Base-by-base conservation (phyloP, 192 early-diverging fungal species). In the Coemansia sp. region DNA sequence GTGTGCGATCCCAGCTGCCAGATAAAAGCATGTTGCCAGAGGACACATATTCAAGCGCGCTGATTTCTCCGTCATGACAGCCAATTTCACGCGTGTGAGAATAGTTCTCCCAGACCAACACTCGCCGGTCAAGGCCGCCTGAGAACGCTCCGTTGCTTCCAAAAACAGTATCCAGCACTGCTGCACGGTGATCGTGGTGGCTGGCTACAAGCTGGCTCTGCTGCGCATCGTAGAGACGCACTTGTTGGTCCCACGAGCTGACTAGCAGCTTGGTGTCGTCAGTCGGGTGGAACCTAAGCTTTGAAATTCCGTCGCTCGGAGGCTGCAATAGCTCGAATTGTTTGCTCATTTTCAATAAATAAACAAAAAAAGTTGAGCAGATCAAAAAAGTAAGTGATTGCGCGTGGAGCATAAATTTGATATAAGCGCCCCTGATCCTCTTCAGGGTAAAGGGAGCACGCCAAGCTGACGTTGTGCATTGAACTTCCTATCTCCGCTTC, bases 1-100 rank as follows among this genome's bases (percentile, higher is more conserved):
- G 78, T 5, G 90, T 83, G 66, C 89, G 89, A 72, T 99, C 97
- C 97, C 97, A 99, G 50, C 90, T 87, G 47, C 94, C 97, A 14
- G 93, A 88, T 17, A 93, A 68, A n/a, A 94, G 65, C 17, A 86
- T 77, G 70, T 83, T 73, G 57, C 78, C 78, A 20, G 78, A 66
- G 15, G 57, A 69, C 25, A 72, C 83, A 72, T 84, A 90, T 56
- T 84, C 85, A 19, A 95, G 75, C 15, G 87, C 83, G 10, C 87
- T 83, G 21, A 95, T 82, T 20, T 88, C 86, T 60, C 90, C 89
- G 15, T 93, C 91, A 59, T 98, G 96, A 4, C 71, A 68, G 20
- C 94, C 96, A 17, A 96, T 66, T 12, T 86, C 69, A 4, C 62
- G 82, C 26, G 85, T 79, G 6, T 69, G 82, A 14, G 74, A 63